Evolutionary conservation across 1,284 basidiomycete genomes (phyloP).

Genomic region (Cutaneotrichosporon dermatis): DNA sequence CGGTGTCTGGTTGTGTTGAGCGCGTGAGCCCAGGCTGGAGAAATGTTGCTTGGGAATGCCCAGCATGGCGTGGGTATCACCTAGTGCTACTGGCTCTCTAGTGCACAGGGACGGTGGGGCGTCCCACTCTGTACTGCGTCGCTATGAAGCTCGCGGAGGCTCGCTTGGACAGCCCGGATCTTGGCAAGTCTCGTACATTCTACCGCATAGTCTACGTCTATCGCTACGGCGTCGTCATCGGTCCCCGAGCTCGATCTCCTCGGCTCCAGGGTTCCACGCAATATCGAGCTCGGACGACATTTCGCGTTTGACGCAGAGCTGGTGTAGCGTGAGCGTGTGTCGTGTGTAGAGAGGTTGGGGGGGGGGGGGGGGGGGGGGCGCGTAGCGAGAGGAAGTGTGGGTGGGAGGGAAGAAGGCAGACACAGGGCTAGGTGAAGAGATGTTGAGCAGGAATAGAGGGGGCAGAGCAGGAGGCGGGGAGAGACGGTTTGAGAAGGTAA

Average conservation of each 20-base stretch:
- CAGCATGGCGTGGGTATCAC: no score
- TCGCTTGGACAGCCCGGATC: not conserved
- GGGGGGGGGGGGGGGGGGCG: no score
- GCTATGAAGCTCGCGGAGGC: no score
- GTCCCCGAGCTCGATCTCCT: slow-evolving; percentile 33
- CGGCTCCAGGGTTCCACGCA: slow-evolving; percentile 28
- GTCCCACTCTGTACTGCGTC: no score
- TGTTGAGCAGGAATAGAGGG: not conserved
- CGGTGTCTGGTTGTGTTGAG: no score
- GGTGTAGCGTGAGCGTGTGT: not conserved
- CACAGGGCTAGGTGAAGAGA: no score
- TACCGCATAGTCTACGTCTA: not conserved
- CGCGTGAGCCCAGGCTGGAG: no score
- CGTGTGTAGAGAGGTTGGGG: no score
- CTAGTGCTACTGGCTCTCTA: no score
- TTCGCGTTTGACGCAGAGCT: slow-evolving; percentile 81
- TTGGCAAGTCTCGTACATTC: not conserved
- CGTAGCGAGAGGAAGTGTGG: no score
- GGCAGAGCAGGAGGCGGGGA: not conserved
- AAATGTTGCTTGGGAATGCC: no score
- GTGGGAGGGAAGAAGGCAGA: no score
- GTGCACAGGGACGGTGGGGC: not conserved
- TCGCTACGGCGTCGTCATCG: slow-evolving; percentile 7
- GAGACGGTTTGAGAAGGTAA: not conserved
- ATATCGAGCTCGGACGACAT: slow-evolving; percentile 76